Conservation (phyloP, 805 yeast genomes). For the Kodamaea hsintzibuensis region DNA sequence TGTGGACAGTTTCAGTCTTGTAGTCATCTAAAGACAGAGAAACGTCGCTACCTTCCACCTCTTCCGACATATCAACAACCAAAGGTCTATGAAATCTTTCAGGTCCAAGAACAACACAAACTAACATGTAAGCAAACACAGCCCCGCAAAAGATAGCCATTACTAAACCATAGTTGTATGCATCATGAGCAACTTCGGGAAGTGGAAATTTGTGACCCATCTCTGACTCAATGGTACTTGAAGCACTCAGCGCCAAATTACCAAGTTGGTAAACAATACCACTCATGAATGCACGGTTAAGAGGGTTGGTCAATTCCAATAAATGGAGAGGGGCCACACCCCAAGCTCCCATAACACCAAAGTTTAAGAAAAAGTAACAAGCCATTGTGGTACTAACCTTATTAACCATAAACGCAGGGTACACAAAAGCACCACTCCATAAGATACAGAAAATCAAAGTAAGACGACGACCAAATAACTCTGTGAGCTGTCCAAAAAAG, state of each 20-base stretch:
- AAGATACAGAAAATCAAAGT: slow-evolving; percentile 36
- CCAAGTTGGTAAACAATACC: slow-evolving; percentile 72
- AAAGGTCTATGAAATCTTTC: slow-evolving; percentile 47
- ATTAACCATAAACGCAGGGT: slow-evolving; percentile 41
- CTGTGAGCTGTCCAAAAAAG: slow-evolving; percentile 57
- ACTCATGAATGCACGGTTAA: slow-evolving; percentile 58
- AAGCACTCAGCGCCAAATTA: slow-evolving; percentile 69
- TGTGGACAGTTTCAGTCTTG: slow-evolving; percentile 1
- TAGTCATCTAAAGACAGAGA: not conserved
- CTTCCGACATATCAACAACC: slow-evolving; percentile 2
- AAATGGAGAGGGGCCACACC: slow-evolving; percentile 69
- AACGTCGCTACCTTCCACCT: not conserved
- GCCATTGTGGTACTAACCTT: slow-evolving; percentile 41
- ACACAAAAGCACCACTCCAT: slow-evolving; percentile 57
- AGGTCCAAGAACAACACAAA: slow-evolving; percentile 57
- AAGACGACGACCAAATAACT: slow-evolving; percentile 60
- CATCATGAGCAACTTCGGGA: slow-evolving; percentile 15
- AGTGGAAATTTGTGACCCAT: slow-evolving; percentile 63
- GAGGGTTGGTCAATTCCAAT: slow-evolving; percentile 54
- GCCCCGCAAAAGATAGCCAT: slow-evolving; percentile 72
- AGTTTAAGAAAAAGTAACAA: slow-evolving; percentile 63
- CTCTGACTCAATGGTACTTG: slow-evolving; percentile 69
- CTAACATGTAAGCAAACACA: slow-evolving; percentile 53
- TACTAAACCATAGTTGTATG: slow-evolving; percentile 64
- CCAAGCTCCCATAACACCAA: slow-evolving; percentile 73